Evolutionary conservation across 768 basidiomycete species (phyloP), one percentile per base, ranked within the genome.

Genomic region (Psilocybe subaeruginosa): DNA sequence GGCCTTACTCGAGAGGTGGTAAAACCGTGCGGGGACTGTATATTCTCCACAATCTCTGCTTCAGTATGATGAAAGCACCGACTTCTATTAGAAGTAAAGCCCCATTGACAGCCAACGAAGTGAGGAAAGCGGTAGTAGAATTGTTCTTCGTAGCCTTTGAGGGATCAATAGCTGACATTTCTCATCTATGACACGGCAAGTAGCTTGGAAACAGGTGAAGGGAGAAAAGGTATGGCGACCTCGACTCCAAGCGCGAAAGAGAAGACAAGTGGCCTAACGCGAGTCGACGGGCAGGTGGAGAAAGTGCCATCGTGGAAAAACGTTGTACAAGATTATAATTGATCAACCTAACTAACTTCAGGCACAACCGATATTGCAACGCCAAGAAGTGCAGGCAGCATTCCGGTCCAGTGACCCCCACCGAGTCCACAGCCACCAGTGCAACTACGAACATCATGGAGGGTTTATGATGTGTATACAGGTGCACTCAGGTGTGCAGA

Each of bases 1-100:
- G 41, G 14, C 69, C 82, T 64, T 69, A 84, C 78, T 81, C 77
- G 52, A 81, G 80, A 14, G 85, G 83, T 3, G 88, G 87, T 19
- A 89, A 76, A 67, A 83, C 85, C 2, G 85, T 84, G 30, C 89
- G 69, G 2, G 90, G 89, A 56, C 79, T 80, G 68, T 86, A 90
- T 64, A 91, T 84, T 53, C 82, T 73, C 67, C 77, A 77, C n/a
- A 90, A 75, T 47, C 75, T 81, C 63, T 80, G 74, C 68, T 87
- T 84, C 60, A 91, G 70, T 35, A 87, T 59, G 29, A 85, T 60
- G 72, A 90, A 90, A 14, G 82, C 83, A 14, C 74, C 78, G 43
- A 90, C 72, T 72, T 85, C 82, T 45, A 80, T 59, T 11, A 66
- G 58, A 45, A 84, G 77, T 8, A 82, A 71, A n/a, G 64, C 79